Evolutionary conservation across 2,329 filamentous ascomycete species (phyloP).

Genomic region (Xylariaceae sp.): DNA sequence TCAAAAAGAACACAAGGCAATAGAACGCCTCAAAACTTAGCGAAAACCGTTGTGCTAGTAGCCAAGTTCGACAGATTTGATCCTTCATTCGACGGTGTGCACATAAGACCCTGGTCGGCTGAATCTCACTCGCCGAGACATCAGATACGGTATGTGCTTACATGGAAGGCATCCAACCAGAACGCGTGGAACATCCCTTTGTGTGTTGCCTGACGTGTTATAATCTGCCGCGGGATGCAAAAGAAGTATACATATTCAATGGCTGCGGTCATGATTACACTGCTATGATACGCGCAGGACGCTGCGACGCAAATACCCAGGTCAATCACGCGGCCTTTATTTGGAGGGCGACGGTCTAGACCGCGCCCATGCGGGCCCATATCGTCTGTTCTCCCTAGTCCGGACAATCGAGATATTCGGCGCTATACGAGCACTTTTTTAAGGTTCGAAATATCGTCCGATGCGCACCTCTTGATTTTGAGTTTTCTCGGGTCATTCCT

Average conservation of each 20-base stretch:
- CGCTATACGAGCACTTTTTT: neutral
- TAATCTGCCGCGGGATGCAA: too few relatives aligned
- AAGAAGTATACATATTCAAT: neutral
- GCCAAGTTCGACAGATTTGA: too few relatives aligned
- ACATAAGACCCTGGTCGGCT: too few relatives aligned
- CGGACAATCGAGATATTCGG: neutral
- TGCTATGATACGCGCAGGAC: slow-evolving; percentile 1
- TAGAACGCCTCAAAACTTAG: too few relatives aligned
- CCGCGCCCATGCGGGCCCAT: slow-evolving; percentile 11
- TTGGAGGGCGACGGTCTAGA: slow-evolving; percentile 13
- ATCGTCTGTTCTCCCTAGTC: neutral
- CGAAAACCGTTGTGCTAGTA: too few relatives aligned
- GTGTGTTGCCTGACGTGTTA: slow-evolving; percentile 4
- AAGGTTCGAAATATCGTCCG: slow-evolving; percentile 4
- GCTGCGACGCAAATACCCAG: slow-evolving; percentile 1
- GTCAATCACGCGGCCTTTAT: slow-evolving; percentile 5
- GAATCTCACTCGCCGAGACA: too few relatives aligned
- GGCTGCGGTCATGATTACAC: slow-evolving; percentile 9
- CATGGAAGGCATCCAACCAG: too few relatives aligned
- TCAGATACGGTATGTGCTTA: too few relatives aligned
- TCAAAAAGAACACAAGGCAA: too few relatives aligned
- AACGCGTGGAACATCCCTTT: too few relatives aligned
- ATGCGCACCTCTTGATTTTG: neutral
- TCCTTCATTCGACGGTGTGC: too few relatives aligned
- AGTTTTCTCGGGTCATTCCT: neutral